A percentile compares a stretch with the other conserved stretches of the same genome.
Conservation (phyloP, 2,329 filamentous ascomycete species). For the Neofusicoccum cordaticola region DNA sequence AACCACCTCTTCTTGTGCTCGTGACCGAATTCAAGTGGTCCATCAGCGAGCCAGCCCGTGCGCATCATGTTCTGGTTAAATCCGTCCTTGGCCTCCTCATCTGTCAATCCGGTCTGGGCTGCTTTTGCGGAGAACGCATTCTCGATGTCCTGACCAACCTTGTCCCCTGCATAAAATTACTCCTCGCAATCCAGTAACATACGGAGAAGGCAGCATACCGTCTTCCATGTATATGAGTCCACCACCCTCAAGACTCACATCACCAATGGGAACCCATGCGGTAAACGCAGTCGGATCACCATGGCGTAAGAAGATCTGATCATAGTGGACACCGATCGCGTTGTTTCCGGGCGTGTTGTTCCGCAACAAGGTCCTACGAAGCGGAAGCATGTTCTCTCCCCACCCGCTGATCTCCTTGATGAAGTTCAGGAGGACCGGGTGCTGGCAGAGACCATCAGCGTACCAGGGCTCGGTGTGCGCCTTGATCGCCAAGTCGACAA, state of each 20-base stretch:
- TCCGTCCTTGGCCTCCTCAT: constrained; percentile 47
- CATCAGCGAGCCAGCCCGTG: constrained; percentile 53
- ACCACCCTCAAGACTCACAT: constrained; percentile 54
- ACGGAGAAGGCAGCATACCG: constrained; percentile 24
- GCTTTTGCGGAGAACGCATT: constrained; percentile 50
- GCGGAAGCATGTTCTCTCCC: constrained; percentile 47
- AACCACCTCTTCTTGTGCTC: constrained; percentile 42
- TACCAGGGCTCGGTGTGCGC: constrained; percentile 50
- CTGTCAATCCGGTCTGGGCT: constrained; percentile 47
- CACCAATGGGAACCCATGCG: constrained; percentile 58
- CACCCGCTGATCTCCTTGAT: constrained; percentile 54
- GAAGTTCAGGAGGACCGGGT: constrained; percentile 51
- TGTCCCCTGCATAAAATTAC: constrained; percentile 33
- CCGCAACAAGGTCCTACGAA: constrained; percentile 51
- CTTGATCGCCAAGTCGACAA: constrained; percentile 52
- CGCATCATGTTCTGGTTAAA: constrained; percentile 60
- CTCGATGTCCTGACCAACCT: constrained; percentile 51
- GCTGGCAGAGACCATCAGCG: constrained; percentile 53
- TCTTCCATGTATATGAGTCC: constrained; percentile 60
- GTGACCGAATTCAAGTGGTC: constrained; percentile 42
- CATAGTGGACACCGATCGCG: constrained; percentile 60
- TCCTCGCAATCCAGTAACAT: neutral
- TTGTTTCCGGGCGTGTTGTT: constrained; percentile 58
- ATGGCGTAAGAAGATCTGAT: constrained; percentile 57
- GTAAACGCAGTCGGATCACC: constrained; percentile 56